phyloP scores from a whole-genome alignment of 148 eudicot genomes.

The Diospyros kaki region DNA sequence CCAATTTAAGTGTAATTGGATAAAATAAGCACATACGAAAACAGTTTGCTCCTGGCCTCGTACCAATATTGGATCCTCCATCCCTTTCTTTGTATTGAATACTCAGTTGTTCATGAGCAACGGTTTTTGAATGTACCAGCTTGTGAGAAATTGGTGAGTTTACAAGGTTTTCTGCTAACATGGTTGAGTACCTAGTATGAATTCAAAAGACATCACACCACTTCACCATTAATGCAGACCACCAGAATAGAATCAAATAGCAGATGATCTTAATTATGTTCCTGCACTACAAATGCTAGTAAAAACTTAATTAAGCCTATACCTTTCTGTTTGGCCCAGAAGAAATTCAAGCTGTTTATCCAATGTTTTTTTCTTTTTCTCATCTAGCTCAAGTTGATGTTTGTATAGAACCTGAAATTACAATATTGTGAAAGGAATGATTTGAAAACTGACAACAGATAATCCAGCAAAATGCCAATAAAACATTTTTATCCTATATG shows the following conservation, averaged over 20 bases:
- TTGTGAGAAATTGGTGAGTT: slow-evolving; percentile 42
- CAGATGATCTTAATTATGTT: not conserved
- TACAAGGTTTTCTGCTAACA: slow-evolving; percentile 96
- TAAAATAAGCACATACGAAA: slow-evolving; percentile 13
- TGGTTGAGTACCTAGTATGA: slow-evolving; percentile 79
- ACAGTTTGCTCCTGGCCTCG: slow-evolving; percentile 14
- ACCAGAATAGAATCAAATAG: slow-evolving; percentile 1
- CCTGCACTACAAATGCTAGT: not conserved
- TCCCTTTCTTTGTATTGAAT: slow-evolving; percentile 33
- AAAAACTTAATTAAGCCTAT: slow-evolving; percentile 3
- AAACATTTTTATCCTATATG: slow-evolving; percentile 4
- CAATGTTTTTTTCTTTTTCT: slow-evolving; percentile 85
- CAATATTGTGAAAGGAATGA: slow-evolving; percentile 8
- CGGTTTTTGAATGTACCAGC: slow-evolving; percentile 23
- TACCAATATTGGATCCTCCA: slow-evolving; percentile 49
- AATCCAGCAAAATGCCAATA: not conserved
- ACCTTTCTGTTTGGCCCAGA: slow-evolving; percentile 98
- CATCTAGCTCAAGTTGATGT: slow-evolving; percentile 87
- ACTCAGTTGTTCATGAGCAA: slow-evolving; percentile 23
- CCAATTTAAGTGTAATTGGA: not conserved
- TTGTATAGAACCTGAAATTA: slow-evolving; percentile 76
- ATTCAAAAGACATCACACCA: slow-evolving; percentile 9
- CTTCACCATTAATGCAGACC: not conserved
- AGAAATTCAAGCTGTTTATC: slow-evolving; percentile 98
- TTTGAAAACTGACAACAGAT: not conserved